A percentile compares a stretch with the other conserved stretches of the same genome.
Evolutionary conservation across 2,329 filamentous ascomycete genomes (phyloP).

Genomic region (Tolypocladium sp.): DNA sequence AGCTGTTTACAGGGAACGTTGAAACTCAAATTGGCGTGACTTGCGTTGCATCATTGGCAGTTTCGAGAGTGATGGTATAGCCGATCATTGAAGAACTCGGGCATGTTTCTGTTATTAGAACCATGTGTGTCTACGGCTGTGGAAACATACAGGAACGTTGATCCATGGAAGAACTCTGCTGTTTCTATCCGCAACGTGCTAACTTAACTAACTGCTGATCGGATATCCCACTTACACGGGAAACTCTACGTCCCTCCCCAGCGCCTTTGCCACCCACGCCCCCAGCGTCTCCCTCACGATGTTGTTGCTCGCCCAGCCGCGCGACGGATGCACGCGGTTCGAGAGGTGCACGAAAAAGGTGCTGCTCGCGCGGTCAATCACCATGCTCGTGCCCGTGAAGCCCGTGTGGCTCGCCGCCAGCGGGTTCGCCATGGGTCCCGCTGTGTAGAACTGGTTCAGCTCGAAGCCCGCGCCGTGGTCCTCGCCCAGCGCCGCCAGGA

Average conservation of each 20-base stretch:
- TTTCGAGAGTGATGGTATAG: background rate
- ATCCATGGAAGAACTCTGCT: background rate
- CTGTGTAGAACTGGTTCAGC: background rate
- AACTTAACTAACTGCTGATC: too few species aligned
- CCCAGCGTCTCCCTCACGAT: constrained; percentile 12
- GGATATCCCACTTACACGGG: background rate
- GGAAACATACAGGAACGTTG: background rate
- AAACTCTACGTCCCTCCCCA: constrained; percentile 8
- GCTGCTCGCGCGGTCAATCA: too few species aligned
- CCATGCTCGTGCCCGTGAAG: too few species aligned
- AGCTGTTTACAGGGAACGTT: background rate
- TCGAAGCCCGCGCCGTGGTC: constrained; percentile 12
- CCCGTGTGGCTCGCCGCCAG: constrained; percentile 11
- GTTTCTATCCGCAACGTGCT: background rate
- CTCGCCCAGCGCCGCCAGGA: constrained; percentile 16
- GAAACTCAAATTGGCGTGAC: background rate
- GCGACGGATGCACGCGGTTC: background rate
- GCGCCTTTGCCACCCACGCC: constrained; percentile 8
- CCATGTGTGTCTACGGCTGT: too few species aligned
- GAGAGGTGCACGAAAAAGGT: too few species aligned
- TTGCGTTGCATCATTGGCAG: background rate
- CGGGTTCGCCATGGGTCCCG: constrained; percentile 16
- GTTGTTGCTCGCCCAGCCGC: constrained; percentile 18
- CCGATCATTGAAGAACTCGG: background rate
- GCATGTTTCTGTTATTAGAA: too few species aligned